Base-by-base conservation (phyloP, 129 eudicot genomes). In the Centaurea solstitialis region DNA sequence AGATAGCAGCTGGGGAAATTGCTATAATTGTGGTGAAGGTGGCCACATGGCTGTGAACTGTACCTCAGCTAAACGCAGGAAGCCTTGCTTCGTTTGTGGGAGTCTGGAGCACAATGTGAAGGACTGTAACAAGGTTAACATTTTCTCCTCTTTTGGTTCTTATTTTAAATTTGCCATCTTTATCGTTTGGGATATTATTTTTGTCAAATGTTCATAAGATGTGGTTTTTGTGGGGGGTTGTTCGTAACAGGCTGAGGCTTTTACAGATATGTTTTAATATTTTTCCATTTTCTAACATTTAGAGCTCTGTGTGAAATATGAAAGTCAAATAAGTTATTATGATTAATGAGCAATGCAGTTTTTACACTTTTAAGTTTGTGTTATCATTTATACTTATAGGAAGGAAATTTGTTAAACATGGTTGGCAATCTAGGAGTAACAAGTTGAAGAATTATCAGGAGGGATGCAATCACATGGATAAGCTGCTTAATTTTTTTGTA, bases 1-100 rank as follows among this genome's bases (percentile, higher is more conserved):
- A 28, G 99, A 95, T 84, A 92, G 81, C 83, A 87, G 92, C 59
- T 93, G 99, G 99, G 98, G 97, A 77, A 84, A 93, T 82, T 95
- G 99, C 93, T 95, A 86, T 77, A 95, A 95, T 79, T 95, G 99
- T 85, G 99, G 99, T 62, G 98, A 95, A 90, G 93, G 87, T 72
- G 99, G 99, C 20, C 99, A 95, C 82, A 76, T 82, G 0, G 71
- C 86, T 57, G 93, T 75, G 69, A 89, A 91, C 73, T 95, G 99
- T 86, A 91, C 92, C 53, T 87, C 90, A 20, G 93, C 92, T 24
- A 95, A 65, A 82, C 92, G 95, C 35, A 89, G 74, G 89, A 95
- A 87, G 68, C 99, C 99, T 72, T 95, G 99, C 83, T 95, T 92
- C 83, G 91, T 93, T 69, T 95, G 99, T 79, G 99, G 99, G 78